A percentile compares a stretch with the other conserved stretches of the same genome.
Conservation (phyloP, 345 rosid genomes). For the Brassica rapa region DNA sequence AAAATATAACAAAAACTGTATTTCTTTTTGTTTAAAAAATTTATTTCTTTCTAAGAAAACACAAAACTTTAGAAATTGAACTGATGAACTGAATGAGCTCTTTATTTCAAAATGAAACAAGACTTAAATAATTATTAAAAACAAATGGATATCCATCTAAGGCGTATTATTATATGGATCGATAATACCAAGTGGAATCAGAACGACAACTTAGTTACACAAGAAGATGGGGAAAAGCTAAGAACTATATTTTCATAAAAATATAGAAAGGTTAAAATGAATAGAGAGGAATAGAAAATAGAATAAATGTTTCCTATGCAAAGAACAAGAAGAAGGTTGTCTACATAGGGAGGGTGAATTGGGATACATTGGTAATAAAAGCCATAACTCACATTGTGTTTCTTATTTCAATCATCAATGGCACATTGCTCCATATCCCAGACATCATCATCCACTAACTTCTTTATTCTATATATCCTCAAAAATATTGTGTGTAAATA, state of each 20-base stretch:
- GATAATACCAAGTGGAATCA: slow-evolving; percentile 16
- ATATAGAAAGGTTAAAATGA: slow-evolving; percentile 32
- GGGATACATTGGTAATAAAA: slow-evolving; percentile 53
- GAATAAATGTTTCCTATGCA: slow-evolving; percentile 59
- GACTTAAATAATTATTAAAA: neutral
- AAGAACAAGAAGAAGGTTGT: slow-evolving; percentile 53
- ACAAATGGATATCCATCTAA: neutral
- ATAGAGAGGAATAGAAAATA: slow-evolving; percentile 40
- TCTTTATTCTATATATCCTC: slow-evolving; percentile 20
- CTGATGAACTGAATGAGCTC: neutral
- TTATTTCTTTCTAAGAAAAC: neutral
- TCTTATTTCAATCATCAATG: slow-evolving; percentile 57
- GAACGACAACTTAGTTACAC: slow-evolving; percentile 30
- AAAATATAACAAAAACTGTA: neutral
- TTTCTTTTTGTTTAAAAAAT: neutral
- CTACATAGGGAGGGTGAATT: slow-evolving; percentile 51
- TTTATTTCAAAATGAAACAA: neutral
- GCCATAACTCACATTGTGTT: slow-evolving; percentile 59
- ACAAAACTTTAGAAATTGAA: neutral
- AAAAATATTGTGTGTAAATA: neutral
- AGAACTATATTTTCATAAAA: neutral
- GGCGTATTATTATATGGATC: neutral
- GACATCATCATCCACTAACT: slow-evolving; percentile 41
- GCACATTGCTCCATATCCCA: slow-evolving; percentile 47
- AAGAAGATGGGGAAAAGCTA: slow-evolving; percentile 33